A percentile compares a stretch with the other conserved stretches of the same genome.
Evolutionary conservation across 1,139 yeast species (phyloP).

Genomic region (Magnusiomyces tetraspermus): DNA sequence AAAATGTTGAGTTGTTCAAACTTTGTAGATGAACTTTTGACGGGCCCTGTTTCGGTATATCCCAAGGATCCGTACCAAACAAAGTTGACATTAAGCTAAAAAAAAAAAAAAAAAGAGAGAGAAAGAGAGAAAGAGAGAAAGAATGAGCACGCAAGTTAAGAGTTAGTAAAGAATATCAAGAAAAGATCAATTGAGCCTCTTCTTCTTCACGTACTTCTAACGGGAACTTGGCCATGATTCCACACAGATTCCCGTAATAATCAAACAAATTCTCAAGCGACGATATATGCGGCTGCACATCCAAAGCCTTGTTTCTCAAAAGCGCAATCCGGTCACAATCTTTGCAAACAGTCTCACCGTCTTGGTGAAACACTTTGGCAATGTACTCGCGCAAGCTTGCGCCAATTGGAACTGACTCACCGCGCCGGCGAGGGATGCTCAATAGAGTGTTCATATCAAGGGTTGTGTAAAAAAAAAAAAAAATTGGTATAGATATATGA

Average conservation of each 20-base stretch:
- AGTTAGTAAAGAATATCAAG: not conserved
- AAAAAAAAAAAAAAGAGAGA: not conserved
- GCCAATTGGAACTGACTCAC: conserved; percentile 42
- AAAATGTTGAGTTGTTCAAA: conserved; percentile 56
- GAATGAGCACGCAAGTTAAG: too few species aligned
- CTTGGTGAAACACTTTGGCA: conserved; percentile 53
- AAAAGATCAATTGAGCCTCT: too few species aligned
- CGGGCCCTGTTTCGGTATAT: conserved; percentile 39
- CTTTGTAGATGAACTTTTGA: conserved; percentile 35
- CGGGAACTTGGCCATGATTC: conserved; percentile 38
- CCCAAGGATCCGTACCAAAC: conserved; percentile 68
- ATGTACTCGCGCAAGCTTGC: conserved; percentile 43
- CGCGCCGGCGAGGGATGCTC: conserved; percentile 44
- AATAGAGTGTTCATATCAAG: conserved; percentile 18
- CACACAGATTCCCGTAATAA: conserved; percentile 31
- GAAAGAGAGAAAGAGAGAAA: not conserved
- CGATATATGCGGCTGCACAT: conserved; percentile 27
- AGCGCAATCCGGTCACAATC: conserved; percentile 42
- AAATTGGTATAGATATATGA: too few species aligned
- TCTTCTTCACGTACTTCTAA: conserved; percentile 34
- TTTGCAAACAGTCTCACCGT: conserved; percentile 45
- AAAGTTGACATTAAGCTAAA: conserved; percentile 37
- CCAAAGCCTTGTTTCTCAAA: conserved; percentile 33
- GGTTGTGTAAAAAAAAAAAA: not conserved
- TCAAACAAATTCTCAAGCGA: conserved; percentile 21